These are phyloP conservation scores for Xylaria cubensis DNA, from an alignment of 495 filamentous ascomycete species.

Conservation along the genomic window DNA sequence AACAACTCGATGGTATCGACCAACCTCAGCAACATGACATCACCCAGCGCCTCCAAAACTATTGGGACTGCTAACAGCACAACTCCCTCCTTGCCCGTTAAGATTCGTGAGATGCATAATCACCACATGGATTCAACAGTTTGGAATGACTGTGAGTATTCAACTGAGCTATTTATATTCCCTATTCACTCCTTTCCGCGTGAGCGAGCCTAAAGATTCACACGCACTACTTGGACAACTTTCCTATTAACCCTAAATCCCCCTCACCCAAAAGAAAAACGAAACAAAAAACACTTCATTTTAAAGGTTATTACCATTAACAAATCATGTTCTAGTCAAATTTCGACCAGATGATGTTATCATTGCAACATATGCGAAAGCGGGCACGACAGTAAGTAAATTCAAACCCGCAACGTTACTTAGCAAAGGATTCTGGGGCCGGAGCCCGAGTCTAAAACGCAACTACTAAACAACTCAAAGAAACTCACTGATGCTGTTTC, in stretches of 20 bases:
- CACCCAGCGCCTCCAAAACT: neutral
- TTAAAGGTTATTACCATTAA: neutral
- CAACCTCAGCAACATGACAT: neutral
- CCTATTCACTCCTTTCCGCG: neutral
- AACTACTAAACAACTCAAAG: neutral
- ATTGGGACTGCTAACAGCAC: neutral
- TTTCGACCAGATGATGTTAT: slow-evolving; percentile 16
- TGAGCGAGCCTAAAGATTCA: neutral
- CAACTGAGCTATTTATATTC: neutral
- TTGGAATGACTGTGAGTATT: slow-evolving; percentile 15
- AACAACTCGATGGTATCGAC: neutral
- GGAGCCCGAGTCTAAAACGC: neutral
- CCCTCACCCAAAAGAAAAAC: neutral
- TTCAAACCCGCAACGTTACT: neutral
- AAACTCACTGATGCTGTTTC: neutral
- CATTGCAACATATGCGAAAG: slow-evolving; percentile 9
- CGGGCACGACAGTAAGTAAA: slow-evolving; percentile 17
- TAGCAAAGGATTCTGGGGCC: too few species aligned
- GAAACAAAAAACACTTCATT: neutral
- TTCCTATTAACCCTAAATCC: neutral
- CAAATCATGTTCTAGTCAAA: neutral
- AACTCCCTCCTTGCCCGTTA: neutral
- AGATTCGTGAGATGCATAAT: slow-evolving; percentile 3
- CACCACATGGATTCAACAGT: slow-evolving; percentile 8
- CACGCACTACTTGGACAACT: neutral